A percentile compares a stretch with the other conserved stretches of the same genome.
Conservation (phyloP, 345 rosid genomes). For the Geranium brycei region DNA sequence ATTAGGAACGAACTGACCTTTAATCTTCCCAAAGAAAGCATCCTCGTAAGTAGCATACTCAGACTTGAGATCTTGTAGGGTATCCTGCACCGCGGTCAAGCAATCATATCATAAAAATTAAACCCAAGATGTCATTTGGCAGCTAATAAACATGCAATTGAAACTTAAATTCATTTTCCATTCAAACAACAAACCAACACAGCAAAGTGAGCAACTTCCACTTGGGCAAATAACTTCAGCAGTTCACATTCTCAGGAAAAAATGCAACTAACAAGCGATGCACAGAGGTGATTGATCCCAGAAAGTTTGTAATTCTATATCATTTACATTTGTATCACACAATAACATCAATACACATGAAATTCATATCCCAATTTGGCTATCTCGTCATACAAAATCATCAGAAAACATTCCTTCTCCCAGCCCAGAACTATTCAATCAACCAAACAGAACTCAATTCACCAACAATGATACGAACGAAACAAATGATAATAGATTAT, state of each 20-base stretch:
- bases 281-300: background rate
- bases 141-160: too few relatives aligned
- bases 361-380: too few relatives aligned
- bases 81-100: slow-evolving; percentile 28
- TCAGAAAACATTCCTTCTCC: too few relatives aligned
- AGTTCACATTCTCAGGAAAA: background rate
- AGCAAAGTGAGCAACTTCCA: background rate
- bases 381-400: too few relatives aligned
- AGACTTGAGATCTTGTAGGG: slow-evolving; percentile 39
- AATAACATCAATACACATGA: background rate
- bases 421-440: too few relatives aligned
- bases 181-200: too few relatives aligned
- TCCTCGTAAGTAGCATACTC: slow-evolving; percentile 45
- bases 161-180: too few relatives aligned
- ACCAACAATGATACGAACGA: too few relatives aligned
- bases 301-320: background rate
- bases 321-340: background rate
- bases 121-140: background rate
- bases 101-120: background rate
- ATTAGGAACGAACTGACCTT: slow-evolving; percentile 30
- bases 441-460: too few relatives aligned
- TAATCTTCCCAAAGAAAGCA: slow-evolving; percentile 41
- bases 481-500: background rate
- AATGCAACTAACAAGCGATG: background rate
- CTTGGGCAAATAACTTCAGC: background rate